Conservation (phyloP, 129 eudicot species). For the Lactuca saligna region DNA sequence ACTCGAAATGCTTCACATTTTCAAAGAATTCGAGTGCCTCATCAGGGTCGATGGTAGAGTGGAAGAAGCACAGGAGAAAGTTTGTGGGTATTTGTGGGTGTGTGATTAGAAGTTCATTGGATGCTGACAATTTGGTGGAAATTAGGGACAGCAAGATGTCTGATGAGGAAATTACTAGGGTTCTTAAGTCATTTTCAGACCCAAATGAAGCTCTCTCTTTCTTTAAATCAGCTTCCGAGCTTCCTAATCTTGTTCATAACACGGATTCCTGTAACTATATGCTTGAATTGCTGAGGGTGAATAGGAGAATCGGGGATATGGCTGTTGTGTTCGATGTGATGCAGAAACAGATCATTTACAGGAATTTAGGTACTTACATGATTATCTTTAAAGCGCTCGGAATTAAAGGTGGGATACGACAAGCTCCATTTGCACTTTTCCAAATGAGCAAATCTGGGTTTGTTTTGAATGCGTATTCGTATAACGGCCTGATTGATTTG, state of each 20-base stretch:
- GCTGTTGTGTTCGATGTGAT: constrained; percentile 76
- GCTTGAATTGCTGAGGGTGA: constrained; percentile 69
- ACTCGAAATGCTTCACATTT: constrained; percentile 21
- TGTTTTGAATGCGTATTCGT: constrained; percentile 79
- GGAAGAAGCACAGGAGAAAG: constrained; percentile 63
- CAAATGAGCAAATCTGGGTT: constrained; percentile 63
- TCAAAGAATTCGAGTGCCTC: constrained; percentile 30
- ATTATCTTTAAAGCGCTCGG: constrained; percentile 60
- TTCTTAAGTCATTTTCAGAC: constrained; percentile 54
- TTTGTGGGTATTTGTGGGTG: constrained; percentile 36
- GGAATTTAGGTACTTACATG: constrained; percentile 70
- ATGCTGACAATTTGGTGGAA: constrained; percentile 16
- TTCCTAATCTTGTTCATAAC: constrained; percentile 63
- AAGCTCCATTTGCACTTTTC: constrained; percentile 67
- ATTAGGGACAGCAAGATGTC: constrained; percentile 30
- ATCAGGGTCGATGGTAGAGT: constrained; percentile 40
- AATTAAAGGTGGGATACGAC: constrained; percentile 77
- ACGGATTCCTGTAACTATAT: constrained; percentile 85
- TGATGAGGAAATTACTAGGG: constrained; percentile 49
- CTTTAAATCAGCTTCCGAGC: constrained; percentile 54
- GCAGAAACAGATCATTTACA: constrained; percentile 85
- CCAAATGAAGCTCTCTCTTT: constrained; percentile 48
- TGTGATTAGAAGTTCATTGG: constrained; percentile 40
- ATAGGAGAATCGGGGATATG: constrained; percentile 60
- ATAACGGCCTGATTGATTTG: constrained; percentile 85